These are phyloP conservation scores for Benincasa hispida DNA, from an alignment of 306 rosid species.

Conservation along the genomic window DNA sequence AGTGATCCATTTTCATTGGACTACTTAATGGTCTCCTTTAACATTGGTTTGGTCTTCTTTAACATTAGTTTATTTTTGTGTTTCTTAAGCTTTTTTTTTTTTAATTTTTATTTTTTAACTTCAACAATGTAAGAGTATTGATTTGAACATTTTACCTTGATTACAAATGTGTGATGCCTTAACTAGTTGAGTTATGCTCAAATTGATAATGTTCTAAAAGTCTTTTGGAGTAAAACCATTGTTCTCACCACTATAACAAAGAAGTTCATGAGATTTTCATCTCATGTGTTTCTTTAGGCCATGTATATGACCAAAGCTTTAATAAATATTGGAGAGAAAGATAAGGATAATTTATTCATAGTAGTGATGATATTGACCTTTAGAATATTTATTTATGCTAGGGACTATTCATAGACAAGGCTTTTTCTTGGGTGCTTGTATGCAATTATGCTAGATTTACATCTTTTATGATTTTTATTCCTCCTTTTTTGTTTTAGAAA, in stretches of 20 bases:
- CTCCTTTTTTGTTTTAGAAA: not conserved
- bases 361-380: not conserved
- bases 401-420: not conserved
- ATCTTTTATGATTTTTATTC: not conserved
- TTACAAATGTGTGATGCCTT: not conserved
- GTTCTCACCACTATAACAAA: not conserved
- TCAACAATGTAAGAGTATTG: not conserved
- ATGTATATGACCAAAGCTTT: not conserved
- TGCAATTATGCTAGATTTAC: not conserved
- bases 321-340: not conserved
- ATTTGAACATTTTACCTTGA: not conserved
- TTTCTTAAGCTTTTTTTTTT: too few relatives aligned
- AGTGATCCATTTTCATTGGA: slow-evolving; percentile 12
- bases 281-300: not conserved
- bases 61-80: too few relatives aligned
- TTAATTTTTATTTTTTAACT: too few relatives aligned
- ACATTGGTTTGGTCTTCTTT: too few relatives aligned
- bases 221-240: not conserved
- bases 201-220: not conserved
- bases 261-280: not conserved
- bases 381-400: not conserved
- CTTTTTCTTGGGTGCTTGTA: not conserved
- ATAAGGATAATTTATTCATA: not conserved
- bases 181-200: not conserved
- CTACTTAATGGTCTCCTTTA: not conserved